These are phyloP conservation scores for Candida sphagnicola DNA, from an alignment of 805 yeast species.

Conservation along the genomic window DNA sequence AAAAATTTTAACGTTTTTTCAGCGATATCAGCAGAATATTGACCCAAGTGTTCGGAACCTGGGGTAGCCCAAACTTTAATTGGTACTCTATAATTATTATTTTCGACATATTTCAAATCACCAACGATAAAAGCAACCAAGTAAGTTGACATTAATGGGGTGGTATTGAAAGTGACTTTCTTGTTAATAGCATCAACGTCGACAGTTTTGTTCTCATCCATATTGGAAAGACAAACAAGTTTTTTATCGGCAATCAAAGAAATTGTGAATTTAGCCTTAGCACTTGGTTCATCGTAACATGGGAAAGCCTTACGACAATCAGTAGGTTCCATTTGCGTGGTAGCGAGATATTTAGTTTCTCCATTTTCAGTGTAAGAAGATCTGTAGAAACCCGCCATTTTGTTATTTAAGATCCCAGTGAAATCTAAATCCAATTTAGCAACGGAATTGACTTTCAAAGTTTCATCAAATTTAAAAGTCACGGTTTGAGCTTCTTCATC, in stretches of 20 bases:
- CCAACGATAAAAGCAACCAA: conserved; percentile 81
- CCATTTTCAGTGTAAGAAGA: conserved; percentile 63
- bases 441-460: conserved; percentile 30
- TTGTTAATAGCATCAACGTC: conserved; percentile 43
- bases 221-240: conserved; percentile 63
- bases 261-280: conserved; percentile 69
- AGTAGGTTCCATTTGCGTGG: conserved; percentile 85
- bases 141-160: conserved; percentile 83
- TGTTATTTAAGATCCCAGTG: conserved; percentile 64
- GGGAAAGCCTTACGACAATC: conserved; percentile 88
- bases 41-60: conserved; percentile 68
- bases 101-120: conserved; percentile 71
- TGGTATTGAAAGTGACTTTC: conserved; percentile 61
- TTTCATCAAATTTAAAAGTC: conserved; percentile 36
- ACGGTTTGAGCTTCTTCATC: conserved; percentile 38
- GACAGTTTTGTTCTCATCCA: conserved; percentile 56
- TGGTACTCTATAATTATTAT: conserved; percentile 62
- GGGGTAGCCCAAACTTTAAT: conserved; percentile 80
- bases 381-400: conserved; percentile 82
- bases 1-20: conserved; percentile 72
- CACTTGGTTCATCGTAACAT: conserved; percentile 78
- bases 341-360: conserved; percentile 65
- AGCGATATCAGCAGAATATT: conserved; percentile 69
- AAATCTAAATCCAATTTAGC: conserved; percentile 48
- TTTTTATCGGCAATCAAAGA: conserved; percentile 53